These are phyloP conservation scores for Plenodomus lindquistii DNA, from an alignment of 2,329 filamentous ascomycete species.

Conservation along the genomic window DNA sequence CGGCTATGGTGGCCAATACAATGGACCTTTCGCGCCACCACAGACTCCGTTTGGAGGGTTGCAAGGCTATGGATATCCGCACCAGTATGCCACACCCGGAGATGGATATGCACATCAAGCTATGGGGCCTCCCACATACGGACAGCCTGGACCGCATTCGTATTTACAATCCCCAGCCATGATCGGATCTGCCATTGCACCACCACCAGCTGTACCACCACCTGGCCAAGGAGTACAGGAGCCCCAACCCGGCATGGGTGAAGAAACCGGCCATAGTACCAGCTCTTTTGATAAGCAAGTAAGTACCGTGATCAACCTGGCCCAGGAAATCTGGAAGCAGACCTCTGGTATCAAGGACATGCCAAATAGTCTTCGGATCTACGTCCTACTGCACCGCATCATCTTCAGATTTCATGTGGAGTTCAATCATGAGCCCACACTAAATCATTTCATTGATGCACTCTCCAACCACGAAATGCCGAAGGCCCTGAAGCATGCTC, in stretches of 20 bases:
- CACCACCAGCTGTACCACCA: conserved; percentile 25
- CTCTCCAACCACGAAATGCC: conserved; percentile 48
- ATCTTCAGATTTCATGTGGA: conserved; percentile 60
- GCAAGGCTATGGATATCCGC: conserved; percentile 34
- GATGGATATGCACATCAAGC: conserved; percentile 36
- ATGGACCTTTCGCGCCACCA: conserved; percentile 45
- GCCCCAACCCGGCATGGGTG: conserved; percentile 15
- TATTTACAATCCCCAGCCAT: conserved; percentile 41
- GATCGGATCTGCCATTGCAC: conserved; percentile 32
- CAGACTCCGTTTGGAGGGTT: conserved; percentile 26
- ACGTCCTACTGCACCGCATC: conserved; percentile 66
- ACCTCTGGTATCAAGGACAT: conserved; percentile 64
- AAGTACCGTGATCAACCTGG: conserved; percentile 51
- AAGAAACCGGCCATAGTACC: conserved; percentile 35
- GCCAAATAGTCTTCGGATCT: conserved; percentile 64
- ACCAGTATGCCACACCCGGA: conserved; percentile 32
- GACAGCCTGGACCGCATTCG: conserved; percentile 25
- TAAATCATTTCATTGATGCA: conserved; percentile 59
- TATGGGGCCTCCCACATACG: conserved; percentile 38
- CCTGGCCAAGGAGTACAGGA: conserved; percentile 23
- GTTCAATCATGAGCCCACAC: conserved; percentile 60
- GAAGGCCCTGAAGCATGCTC: conserved; percentile 49
- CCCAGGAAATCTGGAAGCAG: conserved; percentile 66
- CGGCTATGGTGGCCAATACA: conserved; percentile 37
- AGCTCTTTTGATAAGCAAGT: conserved; percentile 45